These are phyloP conservation scores for Tolypocladium capitatum DNA, from an alignment of 2,329 filamentous ascomycete species.

Conservation along the genomic window DNA sequence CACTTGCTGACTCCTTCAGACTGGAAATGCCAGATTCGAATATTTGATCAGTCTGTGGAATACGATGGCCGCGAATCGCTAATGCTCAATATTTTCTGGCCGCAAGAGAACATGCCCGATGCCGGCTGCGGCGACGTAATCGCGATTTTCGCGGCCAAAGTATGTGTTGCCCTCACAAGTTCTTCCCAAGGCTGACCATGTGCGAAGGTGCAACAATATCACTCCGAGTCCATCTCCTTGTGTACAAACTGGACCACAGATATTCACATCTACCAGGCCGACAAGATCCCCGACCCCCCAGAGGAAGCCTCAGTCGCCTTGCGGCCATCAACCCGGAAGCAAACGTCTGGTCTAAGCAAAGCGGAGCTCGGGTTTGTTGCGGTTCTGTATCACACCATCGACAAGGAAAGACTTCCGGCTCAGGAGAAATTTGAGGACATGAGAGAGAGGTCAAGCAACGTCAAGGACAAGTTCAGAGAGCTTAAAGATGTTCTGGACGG, in stretches of 20 bases:
- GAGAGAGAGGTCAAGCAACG: slow-evolving; percentile 24
- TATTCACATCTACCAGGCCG: slow-evolving; percentile 29
- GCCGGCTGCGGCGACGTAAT: slow-evolving; percentile 26
- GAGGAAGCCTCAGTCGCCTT: slow-evolving; percentile 20
- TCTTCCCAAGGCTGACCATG: neutral
- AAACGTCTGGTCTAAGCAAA: slow-evolving; percentile 10
- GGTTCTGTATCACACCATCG: slow-evolving; percentile 29
- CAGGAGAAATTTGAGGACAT: slow-evolving; percentile 27
- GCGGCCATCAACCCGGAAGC: slow-evolving; percentile 5
- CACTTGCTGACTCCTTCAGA: slow-evolving; percentile 25
- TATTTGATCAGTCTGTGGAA: slow-evolving; percentile 46
- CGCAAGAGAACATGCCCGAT: slow-evolving; percentile 32
- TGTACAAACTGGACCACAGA: slow-evolving; percentile 27
- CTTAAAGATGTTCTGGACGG: slow-evolving; percentile 47
- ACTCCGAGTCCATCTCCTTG: slow-evolving; percentile 23
- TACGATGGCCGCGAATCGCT: slow-evolving; percentile 23
- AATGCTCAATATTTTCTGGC: slow-evolving; percentile 48
- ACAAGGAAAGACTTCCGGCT: slow-evolving; percentile 30
- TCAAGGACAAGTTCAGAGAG: slow-evolving; percentile 45
- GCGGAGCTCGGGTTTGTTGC: slow-evolving; percentile 32
- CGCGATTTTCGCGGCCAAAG: slow-evolving; percentile 40
- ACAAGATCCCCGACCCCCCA: slow-evolving; percentile 20
- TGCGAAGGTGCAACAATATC: slow-evolving; percentile 27
- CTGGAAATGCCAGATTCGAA: slow-evolving; percentile 44
- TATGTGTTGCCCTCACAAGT: slow-evolving; percentile 14